phyloP scores from a whole-genome alignment of 139 green algal genomes.

The Limnomonas spitsbergensis region DNA sequence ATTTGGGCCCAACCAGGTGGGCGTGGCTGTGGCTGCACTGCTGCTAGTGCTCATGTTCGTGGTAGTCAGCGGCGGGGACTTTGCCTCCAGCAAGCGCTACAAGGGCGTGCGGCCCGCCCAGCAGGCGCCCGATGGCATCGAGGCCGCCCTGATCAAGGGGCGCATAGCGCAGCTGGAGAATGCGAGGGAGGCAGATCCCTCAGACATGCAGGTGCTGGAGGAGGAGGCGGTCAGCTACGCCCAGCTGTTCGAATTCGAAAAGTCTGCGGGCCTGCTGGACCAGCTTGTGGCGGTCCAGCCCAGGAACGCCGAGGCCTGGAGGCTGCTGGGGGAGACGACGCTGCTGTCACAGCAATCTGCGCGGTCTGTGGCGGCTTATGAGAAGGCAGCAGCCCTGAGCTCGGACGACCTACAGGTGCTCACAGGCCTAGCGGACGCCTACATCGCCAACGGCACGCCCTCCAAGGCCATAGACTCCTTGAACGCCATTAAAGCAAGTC shows the following conservation, averaged over 20 bases:
- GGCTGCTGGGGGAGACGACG: constrained; percentile 40
- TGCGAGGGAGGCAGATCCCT: constrained; percentile 28
- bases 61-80: constrained; percentile 45
- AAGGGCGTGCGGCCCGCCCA: constrained; percentile 31
- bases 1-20: constrained; percentile 51
- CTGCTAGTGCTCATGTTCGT: constrained; percentile 45
- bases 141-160: constrained; percentile 35
- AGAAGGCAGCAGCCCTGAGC: constrained; percentile 39
- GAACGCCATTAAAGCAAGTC: constrained; percentile 6
- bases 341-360: constrained; percentile 39
- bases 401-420: constrained; percentile 36
- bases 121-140: constrained; percentile 39
- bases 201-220: constrained; percentile 35
- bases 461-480: constrained; percentile 37
- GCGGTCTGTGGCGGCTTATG: constrained; percentile 42
- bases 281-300: constrained; percentile 31
- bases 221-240: constrained; percentile 45
- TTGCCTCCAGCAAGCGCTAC: constrained; percentile 40
- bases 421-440: constrained; percentile 49
- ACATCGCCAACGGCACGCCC: constrained; percentile 50
- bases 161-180: constrained; percentile 32
- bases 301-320: constrained; percentile 43
- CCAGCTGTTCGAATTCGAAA: constrained; percentile 44
- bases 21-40: constrained; percentile 38
- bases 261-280: constrained; percentile 41